A percentile compares a stretch with the other conserved stretches of the same genome.
phyloP scores from a whole-genome alignment of 2,329 filamentous ascomycete genomes.

The Dothideomycetes sp. region DNA sequence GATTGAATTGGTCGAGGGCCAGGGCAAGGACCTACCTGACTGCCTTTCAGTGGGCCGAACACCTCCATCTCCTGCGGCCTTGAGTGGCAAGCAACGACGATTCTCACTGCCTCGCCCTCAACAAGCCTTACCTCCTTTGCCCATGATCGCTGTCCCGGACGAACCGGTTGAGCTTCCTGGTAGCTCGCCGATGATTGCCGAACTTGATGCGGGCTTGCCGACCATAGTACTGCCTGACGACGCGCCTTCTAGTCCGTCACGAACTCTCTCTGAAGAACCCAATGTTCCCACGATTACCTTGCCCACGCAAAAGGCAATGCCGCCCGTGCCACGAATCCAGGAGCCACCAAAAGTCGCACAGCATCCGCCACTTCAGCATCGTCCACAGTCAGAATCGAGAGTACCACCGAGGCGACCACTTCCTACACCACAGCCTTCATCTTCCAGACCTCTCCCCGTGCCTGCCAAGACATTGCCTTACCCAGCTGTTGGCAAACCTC shows the following conservation, averaged over 20 bases:
- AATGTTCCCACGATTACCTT: constrained; percentile 26
- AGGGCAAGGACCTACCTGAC: neutral
- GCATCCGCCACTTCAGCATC: constrained; percentile 20
- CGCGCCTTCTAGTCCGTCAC: constrained; percentile 17
- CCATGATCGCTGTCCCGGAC: constrained; percentile 44
- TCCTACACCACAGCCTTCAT: constrained; percentile 25
- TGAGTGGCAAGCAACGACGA: constrained; percentile 8
- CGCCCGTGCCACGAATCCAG: constrained; percentile 18
- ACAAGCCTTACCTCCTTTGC: constrained; percentile 25
- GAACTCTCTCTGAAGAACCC: constrained; percentile 26
- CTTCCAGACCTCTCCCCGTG: constrained; percentile 40
- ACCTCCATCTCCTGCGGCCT: neutral
- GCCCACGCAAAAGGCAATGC: constrained; percentile 8
- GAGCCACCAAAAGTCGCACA: constrained; percentile 9
- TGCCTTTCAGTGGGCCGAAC: constrained; percentile 3
- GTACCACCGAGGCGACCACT: constrained; percentile 19
- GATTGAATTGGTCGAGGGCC: constrained; percentile 56
- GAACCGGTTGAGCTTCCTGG: constrained; percentile 16
- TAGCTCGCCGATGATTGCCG: neutral
- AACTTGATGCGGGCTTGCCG: constrained; percentile 20
- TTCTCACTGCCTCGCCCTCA: constrained; percentile 8
- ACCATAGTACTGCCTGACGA: constrained; percentile 44
- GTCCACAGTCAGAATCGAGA: constrained; percentile 17
- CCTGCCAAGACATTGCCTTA: constrained; percentile 29
- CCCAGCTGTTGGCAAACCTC: constrained; percentile 18